These are phyloP conservation scores for Penicillium sp. DNA, from an alignment of 2,329 filamentous ascomycete genomes.

Conservation along the genomic window DNA sequence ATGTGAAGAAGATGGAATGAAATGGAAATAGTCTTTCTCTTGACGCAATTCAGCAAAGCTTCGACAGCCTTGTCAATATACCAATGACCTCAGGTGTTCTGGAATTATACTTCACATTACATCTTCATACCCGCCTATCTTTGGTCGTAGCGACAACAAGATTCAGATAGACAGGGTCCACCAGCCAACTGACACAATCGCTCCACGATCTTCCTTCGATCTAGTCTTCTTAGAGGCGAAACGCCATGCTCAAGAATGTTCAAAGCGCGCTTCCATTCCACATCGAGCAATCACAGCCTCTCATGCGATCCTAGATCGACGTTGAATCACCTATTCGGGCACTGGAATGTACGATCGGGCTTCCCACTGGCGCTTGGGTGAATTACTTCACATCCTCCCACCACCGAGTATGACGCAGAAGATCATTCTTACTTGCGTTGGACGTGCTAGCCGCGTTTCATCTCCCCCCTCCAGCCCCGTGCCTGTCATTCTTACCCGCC, in stretches of 20 bases:
- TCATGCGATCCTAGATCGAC: constrained; percentile 20
- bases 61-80: not conserved
- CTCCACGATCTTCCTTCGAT: constrained; percentile 6
- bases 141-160: constrained; percentile 4
- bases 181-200: constrained; percentile 4
- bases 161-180: constrained; percentile 1
- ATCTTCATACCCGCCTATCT: constrained; percentile 1
- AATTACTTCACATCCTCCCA: constrained; percentile 11
- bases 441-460: constrained; percentile 19
- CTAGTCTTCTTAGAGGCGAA: constrained; percentile 14
- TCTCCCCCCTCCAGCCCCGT: constrained; percentile 13
- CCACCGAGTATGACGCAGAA: constrained; percentile 26
- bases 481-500: constrained; percentile 27
- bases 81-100: constrained; percentile 5
- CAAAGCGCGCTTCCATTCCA: constrained; percentile 17
- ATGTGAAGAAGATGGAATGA: constrained; percentile 22
- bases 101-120: not conserved
- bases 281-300: constrained; percentile 2
- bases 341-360: constrained; percentile 22
- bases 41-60: not conserved
- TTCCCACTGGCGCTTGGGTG: constrained; percentile 7
- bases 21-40: not conserved
- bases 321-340: not conserved
- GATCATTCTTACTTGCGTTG: constrained; percentile 3
- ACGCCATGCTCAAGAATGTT: constrained; percentile 25